These are phyloP conservation scores for Paecilomyces niveus DNA, from an alignment of 2,329 filamentous ascomycete genomes.

Conservation along the genomic window DNA sequence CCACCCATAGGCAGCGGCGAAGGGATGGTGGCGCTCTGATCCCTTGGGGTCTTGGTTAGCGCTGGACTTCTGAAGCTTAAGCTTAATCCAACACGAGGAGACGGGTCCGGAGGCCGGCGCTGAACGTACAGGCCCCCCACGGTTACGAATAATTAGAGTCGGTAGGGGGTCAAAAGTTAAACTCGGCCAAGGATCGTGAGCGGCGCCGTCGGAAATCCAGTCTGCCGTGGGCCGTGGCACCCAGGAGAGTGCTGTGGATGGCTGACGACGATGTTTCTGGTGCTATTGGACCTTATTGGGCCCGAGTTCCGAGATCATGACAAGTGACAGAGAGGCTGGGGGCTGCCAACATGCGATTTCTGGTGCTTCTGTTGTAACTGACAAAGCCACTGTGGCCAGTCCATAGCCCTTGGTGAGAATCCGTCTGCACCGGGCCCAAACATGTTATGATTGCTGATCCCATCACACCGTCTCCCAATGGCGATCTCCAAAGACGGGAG, in stretches of 20 bases:
- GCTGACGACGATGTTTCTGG: background rate
- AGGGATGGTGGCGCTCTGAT: slow-evolving; percentile 24
- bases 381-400: background rate
- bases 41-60: slow-evolving; percentile 24
- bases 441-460: background rate
- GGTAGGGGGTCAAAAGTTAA: background rate
- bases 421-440: background rate
- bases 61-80: slow-evolving; percentile 34
- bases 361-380: background rate
- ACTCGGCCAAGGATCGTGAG: background rate
- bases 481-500: background rate
- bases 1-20: background rate
- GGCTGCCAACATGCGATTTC: background rate
- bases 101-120: background rate
- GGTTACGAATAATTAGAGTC: background rate
- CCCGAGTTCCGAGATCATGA: background rate
- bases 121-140: background rate
- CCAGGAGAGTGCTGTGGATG: background rate
- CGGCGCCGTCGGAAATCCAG: background rate
- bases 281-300: background rate
- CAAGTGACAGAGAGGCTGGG: background rate
- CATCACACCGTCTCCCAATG: background rate
- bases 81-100: slow-evolving; percentile 38
- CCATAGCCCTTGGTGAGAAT: background rate
- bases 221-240: background rate